These are phyloP conservation scores for Talaromyces proteolyticus DNA, from an alignment of 495 filamentous ascomycete species.

Conservation along the genomic window DNA sequence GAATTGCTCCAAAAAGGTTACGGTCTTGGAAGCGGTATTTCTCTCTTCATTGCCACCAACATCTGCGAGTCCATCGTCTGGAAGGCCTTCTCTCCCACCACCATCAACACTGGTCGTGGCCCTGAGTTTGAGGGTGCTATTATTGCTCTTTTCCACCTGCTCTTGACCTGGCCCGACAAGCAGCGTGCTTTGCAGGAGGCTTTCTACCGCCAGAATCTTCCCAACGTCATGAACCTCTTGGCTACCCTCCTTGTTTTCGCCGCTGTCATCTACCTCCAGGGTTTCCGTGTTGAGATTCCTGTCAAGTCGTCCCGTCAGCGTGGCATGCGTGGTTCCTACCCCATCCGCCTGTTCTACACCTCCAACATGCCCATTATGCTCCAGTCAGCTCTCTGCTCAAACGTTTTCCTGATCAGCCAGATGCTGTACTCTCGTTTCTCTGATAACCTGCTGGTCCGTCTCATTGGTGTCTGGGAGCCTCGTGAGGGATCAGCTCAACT, in stretches of 20 bases:
- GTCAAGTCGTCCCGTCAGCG: constrained; percentile 99
- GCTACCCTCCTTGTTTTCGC: constrained; percentile 91
- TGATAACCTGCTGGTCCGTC: constrained; percentile 93
- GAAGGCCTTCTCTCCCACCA: constrained; percentile 99
- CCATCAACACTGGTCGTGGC: constrained; percentile 98
- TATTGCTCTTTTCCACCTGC: constrained; percentile 95
- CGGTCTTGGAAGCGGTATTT: constrained; percentile 96
- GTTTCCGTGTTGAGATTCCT: constrained; percentile 99
- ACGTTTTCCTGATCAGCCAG: constrained; percentile 97
- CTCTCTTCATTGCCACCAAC: constrained; percentile 99
- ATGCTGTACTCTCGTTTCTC: constrained; percentile 99
- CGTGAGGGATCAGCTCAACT: constrained; percentile 95
- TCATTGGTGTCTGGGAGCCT: constrained; percentile 98
- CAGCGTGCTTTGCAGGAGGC: constrained; percentile 93
- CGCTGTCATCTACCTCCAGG: constrained; percentile 98
- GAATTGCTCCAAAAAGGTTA: constrained; percentile 99
- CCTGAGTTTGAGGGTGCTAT: constrained; percentile 99
- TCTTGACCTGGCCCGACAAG: constrained; percentile 99
- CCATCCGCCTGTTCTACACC: constrained; percentile 62
- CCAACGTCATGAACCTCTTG: constrained; percentile 98
- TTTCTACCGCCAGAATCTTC: constrained; percentile 98
- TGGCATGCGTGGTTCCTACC: constrained; percentile 84
- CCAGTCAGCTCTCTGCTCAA: constrained; percentile 95
- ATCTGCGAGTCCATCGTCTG: constrained; percentile 99
- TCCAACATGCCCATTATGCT: constrained; percentile 97